phyloP scores from a whole-genome alignment of 2,329 filamentous ascomycete genomes.

The Cytospora leucostoma region DNA sequence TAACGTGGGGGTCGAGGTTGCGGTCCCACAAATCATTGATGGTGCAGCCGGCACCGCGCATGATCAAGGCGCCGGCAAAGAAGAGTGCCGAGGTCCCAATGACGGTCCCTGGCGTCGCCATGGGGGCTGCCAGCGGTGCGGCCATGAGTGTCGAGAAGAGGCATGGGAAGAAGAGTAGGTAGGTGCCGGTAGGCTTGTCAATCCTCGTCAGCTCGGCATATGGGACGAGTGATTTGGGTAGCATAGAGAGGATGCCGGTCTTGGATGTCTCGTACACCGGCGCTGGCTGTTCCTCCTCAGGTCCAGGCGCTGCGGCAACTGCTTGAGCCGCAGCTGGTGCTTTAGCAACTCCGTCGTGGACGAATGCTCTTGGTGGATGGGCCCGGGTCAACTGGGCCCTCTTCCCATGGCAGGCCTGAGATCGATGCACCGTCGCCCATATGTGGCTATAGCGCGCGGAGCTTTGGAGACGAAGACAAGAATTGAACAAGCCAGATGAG shows the following conservation, averaged over 20 bases:
- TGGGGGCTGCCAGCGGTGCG: constrained; percentile 66
- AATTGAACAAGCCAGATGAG: background rate
- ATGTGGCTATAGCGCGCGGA: background rate
- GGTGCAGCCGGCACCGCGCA: constrained; percentile 85
- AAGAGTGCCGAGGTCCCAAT: constrained; percentile 69
- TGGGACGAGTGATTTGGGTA: constrained; percentile 72
- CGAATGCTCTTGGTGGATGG: constrained; percentile 8
- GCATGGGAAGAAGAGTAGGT: constrained; percentile 85
- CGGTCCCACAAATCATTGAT: constrained; percentile 93
- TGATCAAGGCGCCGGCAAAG: constrained; percentile 74
- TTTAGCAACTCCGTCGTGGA: constrained; percentile 3
- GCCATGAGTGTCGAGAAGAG: constrained; percentile 82
- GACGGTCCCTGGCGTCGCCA: constrained; percentile 61
- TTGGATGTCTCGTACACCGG: constrained; percentile 65
- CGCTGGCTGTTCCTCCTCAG: constrained; percentile 9
- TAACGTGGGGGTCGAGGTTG: constrained; percentile 79
- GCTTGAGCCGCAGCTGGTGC: background rate
- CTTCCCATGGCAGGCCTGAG: background rate
- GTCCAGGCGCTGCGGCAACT: constrained; percentile 18
- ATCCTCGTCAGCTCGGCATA: constrained; percentile 82
- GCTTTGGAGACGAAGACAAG: background rate
- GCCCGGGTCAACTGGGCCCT: background rate
- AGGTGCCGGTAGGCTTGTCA: constrained; percentile 78
- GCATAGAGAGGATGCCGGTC: constrained; percentile 67
- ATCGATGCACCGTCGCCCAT: constrained; percentile 1